Conservation (phyloP, 257 asterid species). For the Solanum medicagineum region DNA sequence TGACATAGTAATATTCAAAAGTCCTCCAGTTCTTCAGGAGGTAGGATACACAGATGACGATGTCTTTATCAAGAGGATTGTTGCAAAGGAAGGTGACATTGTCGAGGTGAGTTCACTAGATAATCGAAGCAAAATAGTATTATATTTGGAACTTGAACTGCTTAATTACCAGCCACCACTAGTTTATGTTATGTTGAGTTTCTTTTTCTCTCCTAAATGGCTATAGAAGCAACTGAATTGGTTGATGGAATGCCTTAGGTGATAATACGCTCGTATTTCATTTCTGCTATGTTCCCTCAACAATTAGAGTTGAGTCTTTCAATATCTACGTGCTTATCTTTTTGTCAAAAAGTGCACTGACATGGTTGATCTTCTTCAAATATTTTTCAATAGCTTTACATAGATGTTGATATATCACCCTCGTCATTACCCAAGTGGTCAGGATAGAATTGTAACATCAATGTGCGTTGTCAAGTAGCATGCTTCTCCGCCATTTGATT, state of each 20-base stretch:
- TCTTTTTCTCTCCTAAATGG: not conserved
- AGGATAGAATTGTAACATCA: not conserved
- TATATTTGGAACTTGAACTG: not conserved
- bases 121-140: not conserved
- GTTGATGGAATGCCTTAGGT: not conserved
- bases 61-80: constrained; percentile 79
- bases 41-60: constrained; percentile 59
- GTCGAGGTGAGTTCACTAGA: constrained; percentile 47
- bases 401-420: not conserved
- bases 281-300: not conserved
- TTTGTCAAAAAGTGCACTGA: not conserved
- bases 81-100: constrained; percentile 81
- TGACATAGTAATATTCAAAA: constrained; percentile 81
- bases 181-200: not conserved
- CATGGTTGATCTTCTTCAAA: not conserved
- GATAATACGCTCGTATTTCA: not conserved
- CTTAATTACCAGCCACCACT: not conserved
- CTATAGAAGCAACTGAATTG: not conserved
- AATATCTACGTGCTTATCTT: not conserved
- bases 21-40: constrained; percentile 73
- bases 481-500: not conserved
- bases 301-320: not conserved
- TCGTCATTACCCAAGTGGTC: not conserved
- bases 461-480: not conserved
- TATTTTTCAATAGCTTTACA: not conserved